phyloP scores from a whole-genome alignment of 2,329 filamentous ascomycete genomes.

The Amesomyces nigricolor region DNA sequence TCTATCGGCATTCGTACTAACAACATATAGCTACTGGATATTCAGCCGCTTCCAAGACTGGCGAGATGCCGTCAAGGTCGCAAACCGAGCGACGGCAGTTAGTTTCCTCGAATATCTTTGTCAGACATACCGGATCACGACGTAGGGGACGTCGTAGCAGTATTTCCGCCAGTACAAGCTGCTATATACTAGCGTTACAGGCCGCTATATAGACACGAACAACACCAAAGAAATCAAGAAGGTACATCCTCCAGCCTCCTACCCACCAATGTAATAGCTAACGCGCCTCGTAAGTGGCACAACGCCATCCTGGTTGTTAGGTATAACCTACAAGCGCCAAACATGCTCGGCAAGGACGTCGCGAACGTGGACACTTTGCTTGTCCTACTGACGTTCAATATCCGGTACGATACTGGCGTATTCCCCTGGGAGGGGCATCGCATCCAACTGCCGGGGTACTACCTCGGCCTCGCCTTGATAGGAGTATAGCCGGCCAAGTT shows the following conservation, averaged over 20 bases:
- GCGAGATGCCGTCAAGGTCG: conserved; percentile 14
- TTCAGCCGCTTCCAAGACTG: conserved; percentile 1
- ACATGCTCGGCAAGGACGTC: conserved; percentile 4
- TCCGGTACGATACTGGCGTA: conserved; percentile 27
- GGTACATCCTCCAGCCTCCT: neutral
- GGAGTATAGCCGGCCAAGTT: conserved; percentile 29
- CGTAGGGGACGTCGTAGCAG: neutral
- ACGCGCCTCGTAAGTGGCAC: neutral
- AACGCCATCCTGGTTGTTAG: neutral
- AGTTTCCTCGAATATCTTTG: conserved; percentile 18
- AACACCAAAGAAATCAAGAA: neutral
- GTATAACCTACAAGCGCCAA: neutral
- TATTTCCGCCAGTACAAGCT: conserved; percentile 1
- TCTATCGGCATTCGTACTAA: conserved; percentile 9
- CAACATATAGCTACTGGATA: conserved; percentile 15
- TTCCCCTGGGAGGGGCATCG: conserved; percentile 26
- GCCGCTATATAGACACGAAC: neutral
- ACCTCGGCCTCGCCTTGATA: conserved; percentile 29
- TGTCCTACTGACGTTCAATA: conserved; percentile 29
- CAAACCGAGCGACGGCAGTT: conserved; percentile 15
- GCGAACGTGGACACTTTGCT: conserved; percentile 20
- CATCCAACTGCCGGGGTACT: conserved; percentile 26
- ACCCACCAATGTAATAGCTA: neutral
- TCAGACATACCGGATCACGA: conserved; percentile 4
- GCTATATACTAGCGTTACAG: neutral